Conservation (phyloP, 495 filamentous ascomycete species). For the Sordaria brevicollis region DNA sequence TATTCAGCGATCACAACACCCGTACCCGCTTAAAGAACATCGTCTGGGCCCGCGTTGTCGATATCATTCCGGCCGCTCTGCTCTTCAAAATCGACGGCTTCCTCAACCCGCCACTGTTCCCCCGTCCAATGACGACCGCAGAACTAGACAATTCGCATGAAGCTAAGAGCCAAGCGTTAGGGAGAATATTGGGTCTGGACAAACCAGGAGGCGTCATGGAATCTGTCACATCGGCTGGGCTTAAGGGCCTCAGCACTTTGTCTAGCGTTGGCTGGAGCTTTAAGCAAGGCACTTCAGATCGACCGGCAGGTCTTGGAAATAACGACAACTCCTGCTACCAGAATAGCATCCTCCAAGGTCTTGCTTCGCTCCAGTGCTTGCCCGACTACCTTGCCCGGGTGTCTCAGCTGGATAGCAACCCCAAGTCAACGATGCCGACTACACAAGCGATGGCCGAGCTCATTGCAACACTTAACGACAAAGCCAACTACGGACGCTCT, state of each 20-base stretch:
- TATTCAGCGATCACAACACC: not conserved
- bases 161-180: slow-evolving; percentile 58
- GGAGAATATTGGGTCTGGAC: slow-evolving; percentile 56
- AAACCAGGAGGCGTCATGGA: slow-evolving; percentile 28
- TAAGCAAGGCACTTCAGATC: slow-evolving; percentile 23
- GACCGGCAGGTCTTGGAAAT: slow-evolving; percentile 75
- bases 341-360: slow-evolving; percentile 85
- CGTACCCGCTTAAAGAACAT: slow-evolving; percentile 18
- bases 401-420: slow-evolving; percentile 23
- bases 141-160: slow-evolving; percentile 27
- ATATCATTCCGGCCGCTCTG: slow-evolving; percentile 47
- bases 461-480: slow-evolving; percentile 55
- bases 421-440: slow-evolving; percentile 14
- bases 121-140: slow-evolving; percentile 11
- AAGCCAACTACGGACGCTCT: slow-evolving; percentile 53
- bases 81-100: slow-evolving; percentile 48
- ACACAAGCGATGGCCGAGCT: slow-evolving; percentile 48
- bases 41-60: slow-evolving; percentile 57
- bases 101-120: slow-evolving; percentile 26
- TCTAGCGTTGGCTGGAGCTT: slow-evolving; percentile 32
- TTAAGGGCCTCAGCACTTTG: slow-evolving; percentile 38
- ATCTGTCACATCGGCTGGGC: slow-evolving; percentile 27
- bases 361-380: slow-evolving; percentile 65
- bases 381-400: slow-evolving; percentile 36
- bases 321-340: slow-evolving; percentile 95